Conservation (phyloP, 768 basidiomycete species). For the Lyophyllum semitale region DNA sequence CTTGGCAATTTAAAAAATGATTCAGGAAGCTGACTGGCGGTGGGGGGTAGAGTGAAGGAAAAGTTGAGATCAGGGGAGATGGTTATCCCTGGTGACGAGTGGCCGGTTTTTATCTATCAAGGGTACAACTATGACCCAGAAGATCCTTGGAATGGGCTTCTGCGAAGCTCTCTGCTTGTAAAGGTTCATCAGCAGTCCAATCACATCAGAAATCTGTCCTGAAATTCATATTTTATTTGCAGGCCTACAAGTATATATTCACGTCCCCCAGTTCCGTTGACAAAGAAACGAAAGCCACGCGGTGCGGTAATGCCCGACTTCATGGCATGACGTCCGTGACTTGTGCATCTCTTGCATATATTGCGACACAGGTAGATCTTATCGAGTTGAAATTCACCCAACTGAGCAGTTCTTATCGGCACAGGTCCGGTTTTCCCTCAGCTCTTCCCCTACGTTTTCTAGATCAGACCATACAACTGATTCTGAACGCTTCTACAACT, state of each 20-base stretch:
- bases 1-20: background rate
- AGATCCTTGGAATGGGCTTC: too few relatives aligned
- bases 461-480: slow-evolving; percentile 15
- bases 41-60: background rate
- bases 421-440: slow-evolving; percentile 15
- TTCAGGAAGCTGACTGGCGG: background rate
- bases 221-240: background rate
- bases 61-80: background rate
- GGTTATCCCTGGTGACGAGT: too few relatives aligned
- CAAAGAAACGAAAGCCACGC: too few relatives aligned
- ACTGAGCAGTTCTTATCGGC: background rate
- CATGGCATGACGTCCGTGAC: background rate
- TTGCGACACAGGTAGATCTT: too few relatives aligned
- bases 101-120: background rate
- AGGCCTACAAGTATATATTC: background rate
- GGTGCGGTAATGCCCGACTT: too few relatives aligned
- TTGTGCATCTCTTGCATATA: background rate
- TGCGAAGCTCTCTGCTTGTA: background rate
- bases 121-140: background rate
- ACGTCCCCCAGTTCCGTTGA: too few relatives aligned
- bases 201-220: too few relatives aligned
- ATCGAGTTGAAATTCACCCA: background rate
- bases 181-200: background rate
- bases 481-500: slow-evolving; percentile 17
- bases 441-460: slow-evolving; percentile 8